Percentiles rank a stretch among this genome's conserved stretches.
Conservation (phyloP, 305 asterid genomes). For the Striga hermonthica region DNA sequence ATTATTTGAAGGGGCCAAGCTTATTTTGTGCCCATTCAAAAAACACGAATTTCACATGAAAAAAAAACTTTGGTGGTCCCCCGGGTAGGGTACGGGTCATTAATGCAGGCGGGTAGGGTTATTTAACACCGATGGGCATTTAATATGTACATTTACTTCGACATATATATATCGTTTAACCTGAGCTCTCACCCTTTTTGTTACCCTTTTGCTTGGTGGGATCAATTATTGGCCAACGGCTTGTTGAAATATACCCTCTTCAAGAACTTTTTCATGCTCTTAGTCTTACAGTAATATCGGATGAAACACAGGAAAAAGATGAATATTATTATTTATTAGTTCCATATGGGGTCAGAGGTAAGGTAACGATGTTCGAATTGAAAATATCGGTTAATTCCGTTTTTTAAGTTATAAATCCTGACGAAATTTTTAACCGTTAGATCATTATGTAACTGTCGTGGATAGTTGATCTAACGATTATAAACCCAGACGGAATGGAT, state of each 20-base stretch:
- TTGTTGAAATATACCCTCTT: not conserved
- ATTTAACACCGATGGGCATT: not conserved
- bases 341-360: no score
- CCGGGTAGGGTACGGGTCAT: not conserved
- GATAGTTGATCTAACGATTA: no score
- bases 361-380: no score
- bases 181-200: not conserved
- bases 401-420: no score
- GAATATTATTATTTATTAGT: not conserved
- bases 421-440: no score
- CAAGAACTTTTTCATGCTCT: not conserved
- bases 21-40: slow-evolving; percentile 23
- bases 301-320: not conserved
- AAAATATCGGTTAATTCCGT: no score
- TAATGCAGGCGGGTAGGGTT: slow-evolving; percentile 3
- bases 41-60: slow-evolving; percentile 32
- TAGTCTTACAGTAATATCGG: not conserved
- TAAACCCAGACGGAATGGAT: no score
- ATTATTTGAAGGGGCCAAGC: slow-evolving; percentile 22
- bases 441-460: no score
- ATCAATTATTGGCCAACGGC: not conserved
- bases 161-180: slow-evolving; percentile 4
- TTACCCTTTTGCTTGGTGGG: not conserved
- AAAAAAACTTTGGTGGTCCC: slow-evolving; percentile 24
- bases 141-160: slow-evolving; percentile 20